phyloP scores from a whole-genome alignment of 2,329 filamentous ascomycete genomes.

The Fusarium sororula region DNA sequence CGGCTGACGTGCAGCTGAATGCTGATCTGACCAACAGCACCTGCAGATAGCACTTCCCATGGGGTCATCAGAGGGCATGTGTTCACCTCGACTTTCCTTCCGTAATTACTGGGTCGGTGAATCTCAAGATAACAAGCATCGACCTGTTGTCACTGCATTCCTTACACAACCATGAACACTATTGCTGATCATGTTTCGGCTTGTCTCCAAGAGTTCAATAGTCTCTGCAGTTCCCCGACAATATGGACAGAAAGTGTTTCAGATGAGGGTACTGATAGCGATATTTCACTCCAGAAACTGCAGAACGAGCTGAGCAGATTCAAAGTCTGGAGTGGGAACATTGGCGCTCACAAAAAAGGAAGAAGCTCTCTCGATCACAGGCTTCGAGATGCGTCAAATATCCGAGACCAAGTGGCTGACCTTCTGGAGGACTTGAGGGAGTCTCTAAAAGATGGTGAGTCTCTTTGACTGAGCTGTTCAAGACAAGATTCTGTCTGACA shows the following conservation, averaged over 20 bases:
- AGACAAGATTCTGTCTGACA: rapidly evolving
- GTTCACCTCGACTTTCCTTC: rapidly evolving
- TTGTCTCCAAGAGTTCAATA: not conserved
- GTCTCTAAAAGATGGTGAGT: not conserved
- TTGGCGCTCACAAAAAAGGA: not conserved
- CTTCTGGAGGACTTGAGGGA: not conserved
- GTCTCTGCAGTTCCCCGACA: not conserved
- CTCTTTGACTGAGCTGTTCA: rapidly evolving
- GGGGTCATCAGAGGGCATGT: rapidly evolving
- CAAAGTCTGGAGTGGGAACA: conserved; percentile 18
- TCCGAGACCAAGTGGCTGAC: not conserved
- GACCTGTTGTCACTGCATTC: rapidly evolving
- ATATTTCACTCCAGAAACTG: rapidly evolving
- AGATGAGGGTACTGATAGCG: rapidly evolving
- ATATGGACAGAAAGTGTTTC: rapidly evolving
- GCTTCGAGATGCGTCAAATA: conserved; percentile 17
- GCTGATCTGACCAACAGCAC: not conserved
- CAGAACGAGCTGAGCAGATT: conserved; percentile 5
- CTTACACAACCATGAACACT: not conserved
- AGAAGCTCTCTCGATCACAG: not conserved
- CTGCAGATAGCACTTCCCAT: not conserved
- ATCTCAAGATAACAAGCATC: not conserved
- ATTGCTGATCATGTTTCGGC: not conserved
- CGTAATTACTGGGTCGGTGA: too few species aligned
- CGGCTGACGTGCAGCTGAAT: not conserved